Percentiles rank a stretch among this genome's conserved stretches.
Evolutionary conservation across 2,329 filamentous ascomycete species (phyloP).

Genomic region (Scytalidium sp.): DNA sequence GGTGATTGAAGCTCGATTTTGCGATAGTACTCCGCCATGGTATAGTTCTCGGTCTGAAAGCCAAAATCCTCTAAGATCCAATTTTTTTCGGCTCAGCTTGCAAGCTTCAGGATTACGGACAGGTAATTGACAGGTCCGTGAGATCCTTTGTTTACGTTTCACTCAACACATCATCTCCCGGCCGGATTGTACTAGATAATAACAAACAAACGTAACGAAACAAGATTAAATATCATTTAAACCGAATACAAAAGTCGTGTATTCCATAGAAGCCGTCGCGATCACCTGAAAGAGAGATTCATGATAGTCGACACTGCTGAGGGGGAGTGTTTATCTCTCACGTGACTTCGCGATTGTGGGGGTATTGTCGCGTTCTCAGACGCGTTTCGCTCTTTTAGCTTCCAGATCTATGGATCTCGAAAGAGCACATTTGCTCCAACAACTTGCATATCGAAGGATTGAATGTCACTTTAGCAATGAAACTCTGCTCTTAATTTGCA

Average conservation of each 20-base stretch:
- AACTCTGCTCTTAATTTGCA: background rate
- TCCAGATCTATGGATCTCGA: background rate
- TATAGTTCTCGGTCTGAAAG: too few relatives aligned
- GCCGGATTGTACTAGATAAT: too few relatives aligned
- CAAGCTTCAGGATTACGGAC: background rate
- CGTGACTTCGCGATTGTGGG: background rate
- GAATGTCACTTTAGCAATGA: background rate
- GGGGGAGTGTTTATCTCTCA: background rate
- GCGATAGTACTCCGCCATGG: slow-evolving; percentile 49
- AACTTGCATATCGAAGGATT: background rate
- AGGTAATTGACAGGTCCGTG: background rate
- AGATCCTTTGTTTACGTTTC: background rate
- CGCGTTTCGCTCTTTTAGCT: background rate
- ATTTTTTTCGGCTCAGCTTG: too few relatives aligned
- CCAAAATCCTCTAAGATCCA: too few relatives aligned
- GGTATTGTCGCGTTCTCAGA: background rate
- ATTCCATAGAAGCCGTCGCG: background rate
- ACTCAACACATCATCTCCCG: too few relatives aligned
- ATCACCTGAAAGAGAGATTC: too few relatives aligned
- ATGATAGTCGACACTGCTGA: too few relatives aligned
- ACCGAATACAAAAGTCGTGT: too few relatives aligned
- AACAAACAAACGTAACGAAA: too few relatives aligned
- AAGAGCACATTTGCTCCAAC: too few relatives aligned
- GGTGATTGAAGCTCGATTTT: slow-evolving; percentile 78
- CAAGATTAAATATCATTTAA: too few relatives aligned